A percentile compares a stretch with the other conserved stretches of the same genome.
Conservation (phyloP, 2,329 filamentous ascomycete genomes). For the Cadophora sp. region DNA sequence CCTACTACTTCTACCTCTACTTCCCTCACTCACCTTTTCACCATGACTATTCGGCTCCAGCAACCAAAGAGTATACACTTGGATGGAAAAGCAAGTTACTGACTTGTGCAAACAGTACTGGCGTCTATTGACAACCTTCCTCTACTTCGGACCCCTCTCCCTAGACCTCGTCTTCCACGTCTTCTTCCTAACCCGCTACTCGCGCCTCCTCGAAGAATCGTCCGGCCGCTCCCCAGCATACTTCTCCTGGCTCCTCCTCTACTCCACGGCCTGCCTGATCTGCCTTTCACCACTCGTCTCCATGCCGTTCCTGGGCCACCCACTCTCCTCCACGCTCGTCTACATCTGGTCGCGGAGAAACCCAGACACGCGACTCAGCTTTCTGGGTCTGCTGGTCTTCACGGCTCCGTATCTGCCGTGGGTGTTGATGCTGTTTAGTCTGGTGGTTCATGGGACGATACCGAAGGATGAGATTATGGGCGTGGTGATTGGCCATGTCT, state of each 20-base stretch:
- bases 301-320: constrained; percentile 93
- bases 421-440: constrained; percentile 92
- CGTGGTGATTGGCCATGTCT: constrained; percentile 92
- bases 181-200: constrained; percentile 97
- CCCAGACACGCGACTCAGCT: constrained; percentile 87
- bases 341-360: constrained; percentile 98
- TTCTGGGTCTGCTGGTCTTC: constrained; percentile 88
- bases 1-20: background rate
- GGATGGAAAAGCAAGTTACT: background rate
- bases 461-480: constrained; percentile 97
- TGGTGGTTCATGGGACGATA: constrained; percentile 87
- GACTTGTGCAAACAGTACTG: constrained; percentile 71
- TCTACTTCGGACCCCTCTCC: constrained; percentile 95
- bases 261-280: constrained; percentile 81
- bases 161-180: constrained; percentile 96
- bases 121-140: constrained; percentile 93
- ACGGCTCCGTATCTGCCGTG: constrained; percentile 94
- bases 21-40: background rate
- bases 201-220: constrained; percentile 91
- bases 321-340: constrained; percentile 89
- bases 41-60: background rate
- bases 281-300: constrained; percentile 84
- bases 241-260: constrained; percentile 93
- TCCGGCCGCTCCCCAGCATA: constrained; percentile 90
- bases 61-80: background rate